Percentiles rank a stretch among this genome's conserved stretches.
Evolutionary conservation across 2,329 filamentous ascomycete genomes (phyloP).

Genomic region (Septoria petroselini): DNA sequence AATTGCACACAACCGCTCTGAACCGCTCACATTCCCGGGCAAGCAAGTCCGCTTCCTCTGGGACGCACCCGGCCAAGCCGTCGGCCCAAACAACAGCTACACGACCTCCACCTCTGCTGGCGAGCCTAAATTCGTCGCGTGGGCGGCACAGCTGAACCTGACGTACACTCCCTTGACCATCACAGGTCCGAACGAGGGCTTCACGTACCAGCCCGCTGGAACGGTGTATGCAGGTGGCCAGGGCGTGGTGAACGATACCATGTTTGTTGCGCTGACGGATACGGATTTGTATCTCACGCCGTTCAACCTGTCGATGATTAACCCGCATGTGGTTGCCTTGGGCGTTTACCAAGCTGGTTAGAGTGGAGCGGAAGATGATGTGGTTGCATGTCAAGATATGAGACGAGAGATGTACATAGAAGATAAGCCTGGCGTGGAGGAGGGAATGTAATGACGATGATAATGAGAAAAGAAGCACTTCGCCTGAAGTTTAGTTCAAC

Average conservation of each 20-base stretch:
- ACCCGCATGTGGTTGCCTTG: constrained; percentile 72
- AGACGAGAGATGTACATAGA: too few species aligned
- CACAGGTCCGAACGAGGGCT: constrained; percentile 60
- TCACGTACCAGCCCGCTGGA: constrained; percentile 69
- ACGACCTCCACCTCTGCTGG: constrained; percentile 60
- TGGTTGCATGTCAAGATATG: too few species aligned
- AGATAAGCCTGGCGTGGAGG: too few species aligned
- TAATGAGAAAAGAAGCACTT: too few species aligned
- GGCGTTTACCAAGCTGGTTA: constrained; percentile 75
- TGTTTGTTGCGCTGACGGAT: constrained; percentile 76
- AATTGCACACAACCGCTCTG: constrained; percentile 65
- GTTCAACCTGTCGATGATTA: constrained; percentile 71
- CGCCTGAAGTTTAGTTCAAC: too few species aligned
- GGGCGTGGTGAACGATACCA: constrained; percentile 67
- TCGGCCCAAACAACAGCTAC: constrained; percentile 82
- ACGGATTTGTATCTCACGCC: constrained; percentile 65
- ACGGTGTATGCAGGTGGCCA: constrained; percentile 66
- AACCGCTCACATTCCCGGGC: constrained; percentile 71
- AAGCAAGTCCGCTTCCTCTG: constrained; percentile 68
- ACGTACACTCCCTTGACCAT: constrained; percentile 58
- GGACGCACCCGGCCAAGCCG: constrained; percentile 64
- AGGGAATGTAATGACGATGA: too few species aligned
- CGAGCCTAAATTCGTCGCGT: constrained; percentile 65
- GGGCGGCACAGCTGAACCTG: constrained; percentile 68
- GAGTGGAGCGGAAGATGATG: too few species aligned